A percentile compares a stretch with the other conserved stretches of the same genome.
Conservation (phyloP, 176 grass and related monocot species). For the Triticum monococcum region DNA sequence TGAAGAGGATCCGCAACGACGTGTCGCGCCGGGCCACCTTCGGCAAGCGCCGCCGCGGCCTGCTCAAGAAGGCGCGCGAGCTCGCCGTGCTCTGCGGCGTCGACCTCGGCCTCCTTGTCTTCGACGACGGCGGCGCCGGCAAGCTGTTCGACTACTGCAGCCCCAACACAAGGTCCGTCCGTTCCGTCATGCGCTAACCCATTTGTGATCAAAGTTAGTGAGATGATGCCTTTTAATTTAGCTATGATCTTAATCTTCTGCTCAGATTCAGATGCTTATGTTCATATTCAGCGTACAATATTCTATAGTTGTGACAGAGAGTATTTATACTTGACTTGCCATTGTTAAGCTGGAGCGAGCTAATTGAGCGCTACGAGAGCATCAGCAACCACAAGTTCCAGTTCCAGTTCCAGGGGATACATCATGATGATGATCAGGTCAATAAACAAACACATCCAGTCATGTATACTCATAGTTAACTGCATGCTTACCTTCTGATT, state of each 20-base stretch:
- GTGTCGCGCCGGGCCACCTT: slow-evolving; percentile 43
- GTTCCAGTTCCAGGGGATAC: too few species aligned
- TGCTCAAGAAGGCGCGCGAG: slow-evolving; percentile 49
- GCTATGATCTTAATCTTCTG: neutral
- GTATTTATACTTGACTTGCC: neutral
- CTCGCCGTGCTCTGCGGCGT: slow-evolving; percentile 48
- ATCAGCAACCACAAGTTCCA: neutral
- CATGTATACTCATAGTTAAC: too few species aligned
- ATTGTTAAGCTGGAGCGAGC: slow-evolving; percentile 37
- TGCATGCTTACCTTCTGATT: too few species aligned
- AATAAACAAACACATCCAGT: too few species aligned
- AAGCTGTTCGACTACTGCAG: too few species aligned
- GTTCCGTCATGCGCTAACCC: too few species aligned
- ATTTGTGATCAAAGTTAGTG: too few species aligned
- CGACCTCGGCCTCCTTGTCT: slow-evolving; percentile 33
- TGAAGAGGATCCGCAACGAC: slow-evolving; percentile 45
- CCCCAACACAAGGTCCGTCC: too few species aligned
- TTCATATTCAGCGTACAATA: neutral
- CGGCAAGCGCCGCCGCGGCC: slow-evolving; percentile 48
- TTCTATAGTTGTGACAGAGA: neutral
- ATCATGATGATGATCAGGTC: too few species aligned
- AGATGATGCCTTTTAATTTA: too few species aligned
- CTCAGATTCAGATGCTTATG: neutral
- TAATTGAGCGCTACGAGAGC: slow-evolving; percentile 51
- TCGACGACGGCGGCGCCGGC: slow-evolving; percentile 30